These are phyloP conservation scores for Leishmania gerbilli DNA, from an alignment of 208 protist genomes.

Conservation along the genomic window DNA sequence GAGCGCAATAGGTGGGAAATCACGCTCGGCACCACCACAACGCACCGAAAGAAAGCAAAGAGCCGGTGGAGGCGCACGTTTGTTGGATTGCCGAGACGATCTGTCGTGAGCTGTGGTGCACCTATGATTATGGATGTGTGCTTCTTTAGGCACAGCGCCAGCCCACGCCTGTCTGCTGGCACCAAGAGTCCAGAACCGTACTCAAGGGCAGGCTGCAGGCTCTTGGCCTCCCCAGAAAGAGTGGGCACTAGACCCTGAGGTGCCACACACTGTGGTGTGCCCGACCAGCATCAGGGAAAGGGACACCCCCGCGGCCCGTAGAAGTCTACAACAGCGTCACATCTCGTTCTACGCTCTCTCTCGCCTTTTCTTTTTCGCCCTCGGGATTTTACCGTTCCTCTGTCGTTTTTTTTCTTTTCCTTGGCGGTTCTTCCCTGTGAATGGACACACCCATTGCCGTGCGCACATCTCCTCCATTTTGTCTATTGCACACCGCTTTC, in stretches of 20 bases:
- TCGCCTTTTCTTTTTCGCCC: neutral
- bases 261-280: constrained; percentile 68
- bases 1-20: too few relatives aligned
- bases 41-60: too few relatives aligned
- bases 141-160: neutral
- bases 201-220: neutral
- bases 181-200: neutral
- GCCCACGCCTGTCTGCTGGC: neutral
- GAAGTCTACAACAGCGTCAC: neutral
- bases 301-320: neutral
- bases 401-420: neutral
- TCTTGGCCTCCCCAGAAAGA: neutral
- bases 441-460: neutral
- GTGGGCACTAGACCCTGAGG: neutral
- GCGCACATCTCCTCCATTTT: neutral
- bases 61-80: too few relatives aligned
- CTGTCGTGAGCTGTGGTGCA: too few relatives aligned
- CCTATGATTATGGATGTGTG: neutral
- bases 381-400: neutral
- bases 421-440: neutral
- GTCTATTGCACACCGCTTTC: neutral
- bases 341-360: neutral
- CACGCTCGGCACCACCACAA: too few relatives aligned
- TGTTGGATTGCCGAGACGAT: too few relatives aligned
- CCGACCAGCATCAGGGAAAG: neutral